These are phyloP conservation scores for Cicer judaicum DNA, from an alignment of 306 rosid species.

Conservation along the genomic window DNA sequence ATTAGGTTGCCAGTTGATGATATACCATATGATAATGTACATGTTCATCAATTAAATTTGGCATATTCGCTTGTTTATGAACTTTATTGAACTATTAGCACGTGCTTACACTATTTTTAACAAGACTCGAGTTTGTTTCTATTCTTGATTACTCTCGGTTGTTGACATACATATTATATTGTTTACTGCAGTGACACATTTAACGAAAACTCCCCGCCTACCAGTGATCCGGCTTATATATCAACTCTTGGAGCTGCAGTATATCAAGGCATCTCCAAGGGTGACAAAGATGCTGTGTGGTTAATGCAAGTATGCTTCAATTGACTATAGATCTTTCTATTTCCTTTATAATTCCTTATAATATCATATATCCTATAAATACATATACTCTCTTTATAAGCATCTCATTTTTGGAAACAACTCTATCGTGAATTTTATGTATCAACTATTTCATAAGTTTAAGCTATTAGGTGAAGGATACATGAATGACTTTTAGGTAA, in stretches of 20 bases:
- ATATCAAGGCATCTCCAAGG: constrained; percentile 83
- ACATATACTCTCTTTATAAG: constrained; percentile 3
- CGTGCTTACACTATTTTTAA: not conserved
- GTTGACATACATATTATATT: constrained; percentile 35
- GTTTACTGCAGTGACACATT: constrained; percentile 81
- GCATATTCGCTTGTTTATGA: constrained; percentile 19
- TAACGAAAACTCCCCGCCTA: constrained; percentile 94
- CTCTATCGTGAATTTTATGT: constrained; percentile 5
- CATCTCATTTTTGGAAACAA: constrained; percentile 23
- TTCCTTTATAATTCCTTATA: constrained; percentile 16
- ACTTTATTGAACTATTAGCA: constrained; percentile 17
- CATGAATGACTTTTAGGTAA: not conserved
- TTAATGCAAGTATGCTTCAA: constrained; percentile 89
- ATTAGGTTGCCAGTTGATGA: constrained; percentile 32
- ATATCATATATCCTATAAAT: not conserved
- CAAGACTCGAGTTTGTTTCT: constrained; percentile 10
- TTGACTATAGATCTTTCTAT: constrained; percentile 35
- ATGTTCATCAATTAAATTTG: constrained; percentile 11
- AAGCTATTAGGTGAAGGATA: not conserved
- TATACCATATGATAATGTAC: not conserved
- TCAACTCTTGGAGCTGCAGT: constrained; percentile 92
- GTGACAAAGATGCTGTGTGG: constrained; percentile 95
- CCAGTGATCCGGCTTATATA: constrained; percentile 74
- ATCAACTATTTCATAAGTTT: not conserved
- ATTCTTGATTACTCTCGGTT: constrained; percentile 34